Evolutionary conservation across 345 rosid species (phyloP).

Genomic region (Salix dunnii): DNA sequence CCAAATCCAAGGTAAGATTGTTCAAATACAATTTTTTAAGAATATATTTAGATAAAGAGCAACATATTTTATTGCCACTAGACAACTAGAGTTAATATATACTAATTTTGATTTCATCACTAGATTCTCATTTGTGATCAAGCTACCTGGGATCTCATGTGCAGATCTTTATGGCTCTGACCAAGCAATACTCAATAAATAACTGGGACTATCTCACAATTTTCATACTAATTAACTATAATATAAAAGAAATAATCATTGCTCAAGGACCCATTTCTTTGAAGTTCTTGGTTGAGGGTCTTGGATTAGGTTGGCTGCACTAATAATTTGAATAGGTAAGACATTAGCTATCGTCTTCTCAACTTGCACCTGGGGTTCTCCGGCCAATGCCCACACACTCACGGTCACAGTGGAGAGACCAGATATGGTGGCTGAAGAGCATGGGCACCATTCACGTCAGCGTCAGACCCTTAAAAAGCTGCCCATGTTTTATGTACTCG

Average conservation of each 20-base stretch:
- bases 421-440: background rate
- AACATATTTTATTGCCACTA: background rate
- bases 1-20: slow-evolving; percentile 68
- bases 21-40: background rate
- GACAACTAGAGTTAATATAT: background rate
- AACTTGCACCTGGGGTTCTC: background rate
- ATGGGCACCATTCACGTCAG: background rate
- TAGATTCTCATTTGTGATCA: background rate
- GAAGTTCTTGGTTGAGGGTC: background rate
- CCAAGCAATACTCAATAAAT: background rate
- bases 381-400: background rate
- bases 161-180: background rate
- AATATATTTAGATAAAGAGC: too few relatives aligned
- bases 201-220: background rate
- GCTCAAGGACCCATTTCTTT: background rate
- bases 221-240: background rate
- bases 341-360: background rate
- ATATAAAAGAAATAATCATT: background rate
- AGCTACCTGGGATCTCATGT: background rate
- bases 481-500: background rate
- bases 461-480: background rate
- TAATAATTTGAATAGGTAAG: background rate
- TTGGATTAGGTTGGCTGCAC: background rate
- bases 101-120: background rate
- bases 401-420: background rate